Percentiles rank a stretch among this genome's conserved stretches.
Conservation (phyloP, 140 eudicot species). For the Cichorium intybus region DNA sequence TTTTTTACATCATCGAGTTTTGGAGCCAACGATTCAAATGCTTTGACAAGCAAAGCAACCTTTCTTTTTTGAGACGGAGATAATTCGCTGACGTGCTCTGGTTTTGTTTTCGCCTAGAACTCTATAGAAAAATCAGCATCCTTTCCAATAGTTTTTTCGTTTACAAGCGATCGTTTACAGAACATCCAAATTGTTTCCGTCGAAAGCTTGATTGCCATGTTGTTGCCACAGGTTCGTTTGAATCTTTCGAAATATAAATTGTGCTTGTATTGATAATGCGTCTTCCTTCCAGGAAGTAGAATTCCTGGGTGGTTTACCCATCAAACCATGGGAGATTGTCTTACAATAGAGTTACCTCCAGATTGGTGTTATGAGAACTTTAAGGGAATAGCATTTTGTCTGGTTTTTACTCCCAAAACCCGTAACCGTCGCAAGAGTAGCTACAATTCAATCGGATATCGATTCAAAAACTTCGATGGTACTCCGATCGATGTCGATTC, state of each 20-base stretch:
- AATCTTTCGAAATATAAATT: no score
- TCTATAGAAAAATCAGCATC: slow-evolving; percentile 32
- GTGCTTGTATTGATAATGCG: not conserved
- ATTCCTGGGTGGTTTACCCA: slow-evolving; percentile 30
- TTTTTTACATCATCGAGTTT: slow-evolving; percentile 44
- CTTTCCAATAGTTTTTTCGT: not conserved
- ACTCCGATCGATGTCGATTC: slow-evolving; percentile 5
- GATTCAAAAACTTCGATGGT: slow-evolving; percentile 23
- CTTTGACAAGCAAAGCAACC: slow-evolving; percentile 73
- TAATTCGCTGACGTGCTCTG: slow-evolving; percentile 48
- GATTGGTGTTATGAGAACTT: slow-evolving; percentile 30
- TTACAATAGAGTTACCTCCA: slow-evolving; percentile 26
- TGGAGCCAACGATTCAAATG: slow-evolving; percentile 85
- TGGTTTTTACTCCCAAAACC: slow-evolving; percentile 22
- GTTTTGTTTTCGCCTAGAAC: slow-evolving; percentile 33
- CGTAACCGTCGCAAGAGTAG: slow-evolving; percentile 26
- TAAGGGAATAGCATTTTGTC: slow-evolving; percentile 31
- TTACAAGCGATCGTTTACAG: no score
- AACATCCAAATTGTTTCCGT: no score
- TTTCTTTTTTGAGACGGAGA: slow-evolving; percentile 79
- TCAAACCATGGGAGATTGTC: slow-evolving; percentile 15
- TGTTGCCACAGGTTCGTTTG: slow-evolving; percentile 37
- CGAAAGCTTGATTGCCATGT: slow-evolving; percentile 31
- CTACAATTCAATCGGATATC: slow-evolving; percentile 24
- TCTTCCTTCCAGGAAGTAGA: slow-evolving; percentile 26